Conservation (phyloP, 2,329 filamentous ascomycete genomes). For the Zymoseptoria ardabiliae region DNA sequence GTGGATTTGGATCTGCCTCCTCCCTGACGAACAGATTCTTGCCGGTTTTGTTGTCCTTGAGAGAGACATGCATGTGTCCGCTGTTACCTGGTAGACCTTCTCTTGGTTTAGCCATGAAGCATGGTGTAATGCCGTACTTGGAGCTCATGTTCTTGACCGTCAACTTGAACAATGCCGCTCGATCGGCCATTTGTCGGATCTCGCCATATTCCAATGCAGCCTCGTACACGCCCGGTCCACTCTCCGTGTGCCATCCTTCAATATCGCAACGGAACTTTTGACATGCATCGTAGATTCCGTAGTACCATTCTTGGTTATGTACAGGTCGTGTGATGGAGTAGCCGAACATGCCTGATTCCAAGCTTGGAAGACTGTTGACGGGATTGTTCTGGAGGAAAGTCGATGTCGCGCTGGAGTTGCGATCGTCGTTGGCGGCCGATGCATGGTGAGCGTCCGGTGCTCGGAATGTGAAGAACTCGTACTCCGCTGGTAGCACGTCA, state of each 20-base stretch:
- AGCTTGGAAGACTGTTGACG: conserved; percentile 62
- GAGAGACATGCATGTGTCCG: conserved; percentile 89
- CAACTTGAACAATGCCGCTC: conserved; percentile 88
- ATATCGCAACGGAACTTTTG: conserved; percentile 70
- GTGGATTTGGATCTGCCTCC: conserved; percentile 60
- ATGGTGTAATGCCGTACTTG: conserved; percentile 85
- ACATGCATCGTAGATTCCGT: conserved; percentile 76
- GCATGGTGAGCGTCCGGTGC: conserved; percentile 45
- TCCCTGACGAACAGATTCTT: conserved; percentile 79
- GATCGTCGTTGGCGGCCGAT: conserved; percentile 42
- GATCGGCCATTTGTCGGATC: conserved; percentile 83
- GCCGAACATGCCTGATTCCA: conserved; percentile 94
- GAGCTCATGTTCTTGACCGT: conserved; percentile 82
- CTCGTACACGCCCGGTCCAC: conserved; percentile 89
- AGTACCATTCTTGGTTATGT: conserved; percentile 89
- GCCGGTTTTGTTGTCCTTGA: conserved; percentile 65
- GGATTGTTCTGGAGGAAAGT: conserved; percentile 67
- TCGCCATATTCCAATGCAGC: conserved; percentile 89
- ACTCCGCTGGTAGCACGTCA: conserved; percentile 59
- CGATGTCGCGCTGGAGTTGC: conserved; percentile 62
- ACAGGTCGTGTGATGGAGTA: conserved; percentile 82
- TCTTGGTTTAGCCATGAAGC: conserved; percentile 97
- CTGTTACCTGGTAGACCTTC: conserved; percentile 89
- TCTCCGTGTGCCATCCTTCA: conserved; percentile 94
- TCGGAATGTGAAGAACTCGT: conserved; percentile 90